Percentiles rank a stretch among this genome's conserved stretches.
Conservation (phyloP, 1,284 basidiomycete genomes). For the Bondarzewia mesenterica region DNA sequence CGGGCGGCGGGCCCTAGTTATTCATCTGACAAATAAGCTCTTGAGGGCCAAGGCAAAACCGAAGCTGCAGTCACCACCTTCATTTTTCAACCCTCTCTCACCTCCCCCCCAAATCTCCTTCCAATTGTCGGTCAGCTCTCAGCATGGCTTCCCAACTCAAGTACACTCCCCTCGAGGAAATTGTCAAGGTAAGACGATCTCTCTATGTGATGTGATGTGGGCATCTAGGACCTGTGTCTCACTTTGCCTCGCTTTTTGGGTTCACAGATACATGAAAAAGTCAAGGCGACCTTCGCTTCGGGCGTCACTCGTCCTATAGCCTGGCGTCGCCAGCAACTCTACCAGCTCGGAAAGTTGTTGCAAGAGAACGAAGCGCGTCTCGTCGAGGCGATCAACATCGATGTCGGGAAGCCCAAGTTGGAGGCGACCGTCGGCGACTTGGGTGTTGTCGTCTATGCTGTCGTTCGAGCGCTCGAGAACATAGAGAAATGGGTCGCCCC, state of each 20-base stretch:
- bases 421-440: constrained; percentile 33
- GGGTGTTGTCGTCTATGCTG: constrained; percentile 29
- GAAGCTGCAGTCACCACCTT: too few relatives aligned
- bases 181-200: too few relatives aligned
- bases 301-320: constrained; percentile 42
- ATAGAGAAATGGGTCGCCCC: constrained; percentile 47
- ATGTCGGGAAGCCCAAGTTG: constrained; percentile 46
- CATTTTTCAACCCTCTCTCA: too few relatives aligned
- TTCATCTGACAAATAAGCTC: too few relatives aligned
- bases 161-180: too few relatives aligned
- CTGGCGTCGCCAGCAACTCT: constrained; percentile 55
- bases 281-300: constrained; percentile 41
- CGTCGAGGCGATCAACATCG: constrained; percentile 37
- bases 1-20: too few relatives aligned
- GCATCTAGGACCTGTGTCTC: too few relatives aligned
- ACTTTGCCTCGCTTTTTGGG: background rate
- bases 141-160: too few relatives aligned
- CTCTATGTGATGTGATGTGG: too few relatives aligned
- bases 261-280: constrained; percentile 33
- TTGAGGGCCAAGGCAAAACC: too few relatives aligned
- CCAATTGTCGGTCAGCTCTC: too few relatives aligned
- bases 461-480: constrained; percentile 36
- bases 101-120: too few relatives aligned
- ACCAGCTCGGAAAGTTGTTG: constrained; percentile 53
- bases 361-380: constrained; percentile 49